A percentile compares a stretch with the other conserved stretches of the same genome.
phyloP scores from a whole-genome alignment of 257 asterid species.

The Fraxinus pennsylvanica region DNA sequence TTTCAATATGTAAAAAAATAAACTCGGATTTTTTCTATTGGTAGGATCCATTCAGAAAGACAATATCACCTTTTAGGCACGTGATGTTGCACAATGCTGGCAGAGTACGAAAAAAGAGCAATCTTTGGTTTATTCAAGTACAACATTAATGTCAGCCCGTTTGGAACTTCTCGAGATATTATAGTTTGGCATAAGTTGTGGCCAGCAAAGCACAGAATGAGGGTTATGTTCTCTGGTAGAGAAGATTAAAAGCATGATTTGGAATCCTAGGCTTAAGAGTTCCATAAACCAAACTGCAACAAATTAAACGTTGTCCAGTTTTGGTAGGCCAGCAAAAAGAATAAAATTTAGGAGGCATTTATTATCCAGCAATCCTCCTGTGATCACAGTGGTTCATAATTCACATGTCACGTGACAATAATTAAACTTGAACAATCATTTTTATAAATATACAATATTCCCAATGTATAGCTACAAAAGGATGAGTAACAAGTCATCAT shows the following conservation, averaged over 20 bases:
- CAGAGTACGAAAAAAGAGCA: not conserved
- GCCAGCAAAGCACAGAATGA: not conserved
- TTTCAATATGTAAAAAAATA: not conserved
- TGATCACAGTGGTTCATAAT: conserved; percentile 14
- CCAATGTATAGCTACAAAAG: not conserved
- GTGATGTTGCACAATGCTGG: not conserved
- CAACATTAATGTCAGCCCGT: not conserved
- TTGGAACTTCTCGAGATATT: not conserved
- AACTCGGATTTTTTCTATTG: not conserved
- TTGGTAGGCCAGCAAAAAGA: not conserved
- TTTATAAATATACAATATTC: not conserved
- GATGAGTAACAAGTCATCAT: conserved; percentile 14
- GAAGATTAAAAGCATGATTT: not conserved
- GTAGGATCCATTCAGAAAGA: not conserved
- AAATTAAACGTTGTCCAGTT: not conserved
- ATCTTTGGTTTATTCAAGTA: not conserved
- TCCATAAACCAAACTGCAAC: not conserved
- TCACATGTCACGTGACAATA: not conserved
- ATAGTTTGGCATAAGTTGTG: not conserved
- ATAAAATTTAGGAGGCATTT: not conserved
- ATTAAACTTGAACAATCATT: conserved; percentile 4
- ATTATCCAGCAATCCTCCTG: not conserved
- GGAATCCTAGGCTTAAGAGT: not conserved
- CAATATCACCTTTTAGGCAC: not conserved
- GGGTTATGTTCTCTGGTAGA: not conserved